Base-by-base conservation (phyloP, 495 filamentous ascomycete species). In the Evernia prunastri region DNA sequence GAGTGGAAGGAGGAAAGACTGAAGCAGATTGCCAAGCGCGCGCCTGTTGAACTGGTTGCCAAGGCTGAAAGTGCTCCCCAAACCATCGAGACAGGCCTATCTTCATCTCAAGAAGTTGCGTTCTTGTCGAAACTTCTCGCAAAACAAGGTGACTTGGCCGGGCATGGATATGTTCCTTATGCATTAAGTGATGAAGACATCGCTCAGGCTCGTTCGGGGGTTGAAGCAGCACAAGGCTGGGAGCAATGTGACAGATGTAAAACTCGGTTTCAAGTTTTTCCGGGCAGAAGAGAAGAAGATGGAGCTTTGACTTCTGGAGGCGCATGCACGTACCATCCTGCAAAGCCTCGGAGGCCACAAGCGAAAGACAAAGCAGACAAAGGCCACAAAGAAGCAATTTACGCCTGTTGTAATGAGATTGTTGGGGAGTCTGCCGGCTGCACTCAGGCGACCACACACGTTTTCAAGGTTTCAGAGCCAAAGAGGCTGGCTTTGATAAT, bases 191-290 rank as follows among this genome's bases (percentile, higher is more conserved):
- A 80, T 2, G 79, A 75, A 36, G 86, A 90, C 49, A 75, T 92
- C 5, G 76, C 80, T 37, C 70, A 80, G 36, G 89, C 92, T 11
- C 79, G 76, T 36, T 80, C 80, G 58, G 91, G 86, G 0, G 78
- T 90, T 4, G 75, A 83, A 47, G 79, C 84, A 10, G 82, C 86
- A 15, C 80, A 84, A 45, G 89, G 89, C 49, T 96, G 85, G 79
- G 95, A 97, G 75, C 75, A 81, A 20, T 99, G 94, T 70, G 93
- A 96, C 70, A 87, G 94, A 18, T 99, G 94, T 73, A 79, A 75
- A 29, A 83, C 81, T 27, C 85, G 92, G 35, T 97, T 99, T 70
- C 91, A 96, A 72, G 90, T 96, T 20, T 97, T 95, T 68, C 91
- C 92, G 10, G 90, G 90, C 20, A 87, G 94, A 40, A 82, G 90